Evolutionary conservation across 192 early-diverging fungal species (phyloP).

Genomic region (Coemansia sp.): DNA sequence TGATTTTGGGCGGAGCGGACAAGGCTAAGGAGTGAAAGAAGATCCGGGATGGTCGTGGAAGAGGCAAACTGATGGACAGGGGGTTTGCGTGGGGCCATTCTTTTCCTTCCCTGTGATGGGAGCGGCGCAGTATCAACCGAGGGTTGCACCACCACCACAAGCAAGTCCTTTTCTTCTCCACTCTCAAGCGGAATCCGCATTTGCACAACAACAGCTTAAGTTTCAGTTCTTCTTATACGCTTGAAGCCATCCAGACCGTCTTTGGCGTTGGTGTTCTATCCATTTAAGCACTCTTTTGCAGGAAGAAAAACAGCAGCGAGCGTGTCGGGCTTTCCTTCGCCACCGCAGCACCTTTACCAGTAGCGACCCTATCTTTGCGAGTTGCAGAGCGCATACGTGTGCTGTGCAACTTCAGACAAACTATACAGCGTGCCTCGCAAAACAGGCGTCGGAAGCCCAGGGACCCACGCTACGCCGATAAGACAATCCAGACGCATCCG

Average conservation of each 20-base stretch:
- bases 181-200: not conserved
- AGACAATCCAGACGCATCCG: slow-evolving; percentile 28
- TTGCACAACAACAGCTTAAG: not conserved
- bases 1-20: not conserved
- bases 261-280: not conserved
- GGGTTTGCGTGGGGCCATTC: too few relatives aligned
- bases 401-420: slow-evolving; percentile 17
- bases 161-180: not conserved
- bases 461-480: slow-evolving; percentile 14
- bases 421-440: slow-evolving; percentile 30
- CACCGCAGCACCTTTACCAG: not conserved
- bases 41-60: not conserved
- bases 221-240: not conserved
- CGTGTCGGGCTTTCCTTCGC: not conserved
- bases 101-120: not conserved
- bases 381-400: not conserved
- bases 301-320: not conserved
- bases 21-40: not conserved
- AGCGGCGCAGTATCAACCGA: not conserved
- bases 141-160: not conserved
- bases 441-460: slow-evolving; percentile 10
- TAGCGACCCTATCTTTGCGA: not conserved
- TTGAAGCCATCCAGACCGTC: not conserved
- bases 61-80: too few relatives aligned
- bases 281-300: not conserved